Base-by-base conservation (phyloP, 129 eudicot genomes). In the Tanacetum coccineum region DNA sequence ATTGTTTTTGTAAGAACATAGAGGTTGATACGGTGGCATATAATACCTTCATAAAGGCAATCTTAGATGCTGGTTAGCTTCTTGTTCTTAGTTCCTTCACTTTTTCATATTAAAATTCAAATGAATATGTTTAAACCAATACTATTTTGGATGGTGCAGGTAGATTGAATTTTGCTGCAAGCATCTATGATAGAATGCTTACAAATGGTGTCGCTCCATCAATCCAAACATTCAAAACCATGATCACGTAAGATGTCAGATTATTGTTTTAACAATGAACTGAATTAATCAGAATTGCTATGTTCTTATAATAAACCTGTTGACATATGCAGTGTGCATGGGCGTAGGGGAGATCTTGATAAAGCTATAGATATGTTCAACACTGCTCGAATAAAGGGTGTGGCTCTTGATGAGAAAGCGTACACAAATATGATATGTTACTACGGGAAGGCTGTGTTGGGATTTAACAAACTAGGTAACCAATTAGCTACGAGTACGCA, bases 11-110 rank as follows among this genome's bases (percentile, higher is more conserved):
- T 54, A 70, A 55, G 62, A 82, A 82, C 58, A 45, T 63, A 73
- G 84, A 78, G 79, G 95, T 92, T 80, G 98, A 92, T 76, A 86
- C 95, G 32, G 87, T 88, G 71, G 98, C 90, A 45, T 92, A 88
- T 74, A 92, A 92, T 69, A 83, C 91, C 54, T 92, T 77, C 72
- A 85, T 92, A 57, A 87, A 92, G 70, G 98, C 95, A 54, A 83
- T 85, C 95, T 72, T 92, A 59, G 87, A 88, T 78, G 98, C 98
- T 67, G 98, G 98, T 88, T 74, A 8, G 73, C 55, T 42, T 25
- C 42, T 44, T 74, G 6, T 40, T 64, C 62, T 55, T 45, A 50
- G 44, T 47, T 57, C 46, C 62, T 36, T 44, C 18, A n/a, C 15
- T 44, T 15, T 64, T 47, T 12, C 49, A 74, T 14, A 22, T 49